Base-by-base conservation (phyloP, 257 asterid genomes). In the Handroanthus guayacan region DNA sequence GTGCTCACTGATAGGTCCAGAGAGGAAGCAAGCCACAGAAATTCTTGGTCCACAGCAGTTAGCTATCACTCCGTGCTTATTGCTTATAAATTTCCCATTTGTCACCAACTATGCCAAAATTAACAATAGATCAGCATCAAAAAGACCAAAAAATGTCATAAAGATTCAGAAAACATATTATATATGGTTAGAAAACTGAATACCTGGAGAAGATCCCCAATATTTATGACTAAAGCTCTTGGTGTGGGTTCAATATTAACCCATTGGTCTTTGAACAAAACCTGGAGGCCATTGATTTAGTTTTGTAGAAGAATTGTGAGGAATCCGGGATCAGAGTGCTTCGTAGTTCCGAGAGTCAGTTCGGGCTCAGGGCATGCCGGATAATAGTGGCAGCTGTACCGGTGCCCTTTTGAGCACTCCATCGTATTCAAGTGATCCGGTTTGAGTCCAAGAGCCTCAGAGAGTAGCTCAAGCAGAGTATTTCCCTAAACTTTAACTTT, bases 321-420 rank as follows among this genome's bases (percentile, higher is more conserved):
- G 58, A 86, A 83, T 16, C 87, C 87, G n/a, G 79, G 43, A 51
- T 86, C 89, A 7, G 83, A 62, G 62, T 86, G 87, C 62, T 81
- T 72, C n/a, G 77, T 7, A 7, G 75, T 47, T 36, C 86, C 87
- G 3, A 86, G 47, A 25, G 89, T 78, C 25, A 78, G 80, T 0
- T 86, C 71, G 14, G 89, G 89, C 72, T 85, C 74, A 9, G 89
- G 89, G 61, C 89, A 82, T 14, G 86, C 71, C 5, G 87, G 89
- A 73, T 83, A 85, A 61, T 83, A 85, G 75, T 83, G 87, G 16
- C 77, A 62, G 5, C 16, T 20, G 7, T 81, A 10, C 2, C 61
- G 71, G 56, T 80, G 81, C 3, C 79, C 80, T 8, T 72, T 67
- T 1, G 83, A 47, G 74, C 87, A 80, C n/a, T 75, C 75, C 86